Evolutionary conservation across 2,329 filamentous ascomycete genomes (phyloP).

Genomic region (Trichoderma sp.): DNA sequence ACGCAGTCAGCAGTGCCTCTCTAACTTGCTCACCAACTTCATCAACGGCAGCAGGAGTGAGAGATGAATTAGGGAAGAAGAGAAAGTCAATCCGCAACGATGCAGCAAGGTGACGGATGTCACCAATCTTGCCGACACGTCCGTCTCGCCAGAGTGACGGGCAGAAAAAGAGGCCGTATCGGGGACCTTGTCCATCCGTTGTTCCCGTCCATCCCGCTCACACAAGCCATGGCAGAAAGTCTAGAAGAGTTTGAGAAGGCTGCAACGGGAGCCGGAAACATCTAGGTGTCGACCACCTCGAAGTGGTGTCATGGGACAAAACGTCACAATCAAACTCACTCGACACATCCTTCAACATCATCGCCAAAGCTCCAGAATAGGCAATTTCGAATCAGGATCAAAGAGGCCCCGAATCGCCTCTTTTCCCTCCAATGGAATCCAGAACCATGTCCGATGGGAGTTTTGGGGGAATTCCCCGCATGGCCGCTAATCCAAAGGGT

Average conservation of each 20-base stretch:
- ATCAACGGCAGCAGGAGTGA: background rate
- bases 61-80: slow-evolving; percentile 22
- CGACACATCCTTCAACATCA: background rate
- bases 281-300: too few species aligned
- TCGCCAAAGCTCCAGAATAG: background rate
- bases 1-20: background rate
- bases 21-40: background rate
- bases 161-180: slow-evolving; percentile 23
- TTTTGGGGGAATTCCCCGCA: slow-evolving; percentile 5
- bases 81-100: background rate
- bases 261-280: background rate
- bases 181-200: slow-evolving; percentile 10
- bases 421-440: background rate
- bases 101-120: slow-evolving; percentile 11
- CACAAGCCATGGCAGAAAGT: background rate
- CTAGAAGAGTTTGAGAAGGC: background rate
- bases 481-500: background rate
- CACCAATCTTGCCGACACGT: background rate
- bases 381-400: background rate
- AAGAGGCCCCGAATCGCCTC: background rate
- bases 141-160: slow-evolving; percentile 4
- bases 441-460: background rate
- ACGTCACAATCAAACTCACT: background rate
- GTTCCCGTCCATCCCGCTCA: background rate
- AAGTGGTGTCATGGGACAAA: background rate